A percentile compares a stretch with the other conserved stretches of the same genome.
Conservation (phyloP, 129 eudicot species). For the Pseudognaphalium luteoalbum region DNA sequence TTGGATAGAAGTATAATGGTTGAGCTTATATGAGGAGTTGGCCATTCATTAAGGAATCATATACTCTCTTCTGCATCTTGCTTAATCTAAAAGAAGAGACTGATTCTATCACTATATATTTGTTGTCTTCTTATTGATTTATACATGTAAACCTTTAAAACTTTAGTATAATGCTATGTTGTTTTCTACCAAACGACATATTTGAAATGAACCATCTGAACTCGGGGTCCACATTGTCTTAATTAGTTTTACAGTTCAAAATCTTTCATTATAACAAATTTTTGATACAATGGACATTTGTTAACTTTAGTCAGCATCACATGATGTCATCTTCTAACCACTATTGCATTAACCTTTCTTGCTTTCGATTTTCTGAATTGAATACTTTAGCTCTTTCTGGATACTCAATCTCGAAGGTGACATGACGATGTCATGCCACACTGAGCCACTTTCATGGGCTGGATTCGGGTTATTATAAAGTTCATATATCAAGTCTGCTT, state of each 20-base stretch:
- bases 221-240: conserved; percentile 4
- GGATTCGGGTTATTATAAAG: conserved; percentile 71
- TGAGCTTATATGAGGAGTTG: background rate
- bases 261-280: conserved; percentile 6
- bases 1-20: background rate
- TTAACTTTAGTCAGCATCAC: conserved; percentile 11
- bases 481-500: conserved; percentile 68
- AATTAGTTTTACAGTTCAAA: conserved; percentile 16
- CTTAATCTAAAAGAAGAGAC: background rate
- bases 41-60: background rate
- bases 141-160: background rate
- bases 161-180: too few relatives aligned
- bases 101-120: background rate
- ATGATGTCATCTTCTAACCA: background rate
- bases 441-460: conserved; percentile 55
- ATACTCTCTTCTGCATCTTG: conserved; percentile 14
- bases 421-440: conserved; percentile 90
- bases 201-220: background rate
- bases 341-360: conserved; percentile 23
- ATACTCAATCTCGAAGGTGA: conserved; percentile 85
- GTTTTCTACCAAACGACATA: conserved; percentile 21
- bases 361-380: conserved; percentile 68
- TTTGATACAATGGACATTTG: conserved; percentile 20
- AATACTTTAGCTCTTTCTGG: conserved; percentile 80
- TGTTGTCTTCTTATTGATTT: background rate